These are phyloP conservation scores for Alternaria sp. DNA, from an alignment of 2,329 filamentous ascomycete genomes.

Conservation along the genomic window DNA sequence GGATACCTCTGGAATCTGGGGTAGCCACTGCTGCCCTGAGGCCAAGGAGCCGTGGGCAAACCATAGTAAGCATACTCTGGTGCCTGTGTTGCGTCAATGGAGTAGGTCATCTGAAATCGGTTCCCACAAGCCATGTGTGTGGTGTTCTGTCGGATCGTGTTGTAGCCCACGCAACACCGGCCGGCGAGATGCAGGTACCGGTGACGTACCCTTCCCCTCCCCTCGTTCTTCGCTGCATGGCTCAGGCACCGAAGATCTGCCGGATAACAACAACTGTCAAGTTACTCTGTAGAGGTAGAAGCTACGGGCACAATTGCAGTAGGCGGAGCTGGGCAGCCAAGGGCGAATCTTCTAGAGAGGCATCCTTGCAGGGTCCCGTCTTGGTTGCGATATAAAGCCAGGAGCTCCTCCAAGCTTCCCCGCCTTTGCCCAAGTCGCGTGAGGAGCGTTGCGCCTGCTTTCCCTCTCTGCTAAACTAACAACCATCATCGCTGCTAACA, in stretches of 20 bases:
- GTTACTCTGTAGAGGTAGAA: constrained; percentile 1
- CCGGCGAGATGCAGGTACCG: constrained; percentile 24
- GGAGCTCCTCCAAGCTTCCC: constrained; percentile 25
- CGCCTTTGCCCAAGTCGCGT: constrained; percentile 27
- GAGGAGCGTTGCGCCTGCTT: constrained; percentile 22
- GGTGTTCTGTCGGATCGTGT: background rate
- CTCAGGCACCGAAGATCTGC: constrained; percentile 20
- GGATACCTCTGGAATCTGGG: constrained; percentile 20
- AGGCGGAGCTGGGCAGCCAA: constrained; percentile 12
- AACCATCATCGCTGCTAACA: constrained; percentile 8
- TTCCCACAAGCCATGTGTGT: background rate
- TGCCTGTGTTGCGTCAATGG: background rate
- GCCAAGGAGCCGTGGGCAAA: background rate
- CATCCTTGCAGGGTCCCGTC: constrained; percentile 12
- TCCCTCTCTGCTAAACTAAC: constrained; percentile 24
- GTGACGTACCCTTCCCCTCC: constrained; percentile 21
- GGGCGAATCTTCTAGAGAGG: constrained; percentile 23
- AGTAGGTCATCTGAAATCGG: background rate
- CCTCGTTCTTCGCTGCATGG: constrained; percentile 10
- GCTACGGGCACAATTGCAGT: constrained; percentile 10
- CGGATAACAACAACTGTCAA: constrained; percentile 6
- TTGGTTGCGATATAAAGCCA: constrained; percentile 22
- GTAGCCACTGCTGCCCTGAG: constrained; percentile 7
- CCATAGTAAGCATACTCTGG: background rate
- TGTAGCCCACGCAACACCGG: constrained; percentile 15